Evolutionary conservation across 1,284 basidiomycete genomes (phyloP), one percentile per base, ranked within the genome.

Genomic region (Athelia sp.): DNA sequence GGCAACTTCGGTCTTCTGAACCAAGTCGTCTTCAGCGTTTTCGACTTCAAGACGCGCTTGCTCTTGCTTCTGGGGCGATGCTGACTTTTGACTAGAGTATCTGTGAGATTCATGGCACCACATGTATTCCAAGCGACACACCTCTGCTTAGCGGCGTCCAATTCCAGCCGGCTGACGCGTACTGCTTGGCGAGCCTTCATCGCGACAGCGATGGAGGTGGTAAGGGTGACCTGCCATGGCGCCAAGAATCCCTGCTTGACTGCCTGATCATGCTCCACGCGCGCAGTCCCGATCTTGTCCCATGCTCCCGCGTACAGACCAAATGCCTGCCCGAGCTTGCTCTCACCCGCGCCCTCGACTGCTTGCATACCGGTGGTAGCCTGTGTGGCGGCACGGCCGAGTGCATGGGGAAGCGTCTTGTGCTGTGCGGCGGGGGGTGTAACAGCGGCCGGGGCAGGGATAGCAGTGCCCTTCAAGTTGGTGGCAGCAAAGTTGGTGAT

Each of bases 1-100:
- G 1, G 96, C 96, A 34, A 96, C 91, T 70, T 99, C 96, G 19
- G 96, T 99, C 74, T 93, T 94, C 65, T 94, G 92, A 14, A 98
- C 95, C 44, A 98, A 81, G 67, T 94, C 91, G 64, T 96, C 94
- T 65, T 98, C 94, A 4, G 93, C 92, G 57, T 95, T 93, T 78
- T 97, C 93, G 40, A 96, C 92, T 62, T 94, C 88, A 14, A 90
- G 76, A 45, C 88, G 77, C 6, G 90, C 89, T 50, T 96, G 93
- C 66, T 97, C 94, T 64, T 94, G 90, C 69, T 78, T 88, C 14
- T 83, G 70, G 1, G 88, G 81, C 50, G 67, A 65, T 1, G 90
- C 85, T 36, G 66, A 81, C 78, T 96, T 96, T 61, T 95, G 69
- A 4, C 88, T 92, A 47, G 38, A 48, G 3, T 35, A 47, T 34